Percentiles rank a stretch among this genome's conserved stretches.
Evolutionary conservation across 2,329 filamentous ascomycete genomes (phyloP).

Genomic region (Diaporthe sp.): DNA sequence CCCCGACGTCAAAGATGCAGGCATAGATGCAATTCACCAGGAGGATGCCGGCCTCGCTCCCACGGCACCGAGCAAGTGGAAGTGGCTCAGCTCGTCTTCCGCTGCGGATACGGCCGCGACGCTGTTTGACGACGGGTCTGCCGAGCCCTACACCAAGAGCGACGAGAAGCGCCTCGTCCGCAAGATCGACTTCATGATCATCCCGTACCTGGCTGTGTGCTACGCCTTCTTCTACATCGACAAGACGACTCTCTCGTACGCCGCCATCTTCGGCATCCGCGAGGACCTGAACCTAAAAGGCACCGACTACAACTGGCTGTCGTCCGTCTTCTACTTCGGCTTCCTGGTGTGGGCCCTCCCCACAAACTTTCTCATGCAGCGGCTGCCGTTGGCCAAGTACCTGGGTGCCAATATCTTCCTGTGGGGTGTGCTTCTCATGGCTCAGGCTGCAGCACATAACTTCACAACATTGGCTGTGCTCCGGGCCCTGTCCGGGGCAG

Average conservation of each 20-base stretch:
- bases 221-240: constrained; percentile 40
- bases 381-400: constrained; percentile 48
- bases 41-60: neutral
- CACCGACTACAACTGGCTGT: constrained; percentile 67
- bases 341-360: constrained; percentile 46
- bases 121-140: constrained; percentile 11
- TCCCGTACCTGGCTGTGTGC: constrained; percentile 32
- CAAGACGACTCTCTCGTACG: constrained; percentile 69
- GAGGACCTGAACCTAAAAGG: constrained; percentile 68
- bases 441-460: constrained; percentile 64
- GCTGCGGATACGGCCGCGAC: constrained; percentile 27
- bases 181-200: constrained; percentile 34
- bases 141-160: constrained; percentile 26
- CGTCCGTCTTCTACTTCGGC: constrained; percentile 64
- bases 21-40: constrained; percentile 7
- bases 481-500: constrained; percentile 69
- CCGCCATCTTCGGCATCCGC: constrained; percentile 72
- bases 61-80: neutral
- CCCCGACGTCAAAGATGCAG: constrained; percentile 17
- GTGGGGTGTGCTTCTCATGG: constrained; percentile 59
- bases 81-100: neutral
- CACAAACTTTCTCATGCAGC: constrained; percentile 46
- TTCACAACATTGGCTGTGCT: constrained; percentile 66
- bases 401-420: constrained; percentile 62
- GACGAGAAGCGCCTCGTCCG: constrained; percentile 32